phyloP scores from a whole-genome alignment of 768 basidiomycete genomes.

The Omphalotus guepiniiformis region DNA sequence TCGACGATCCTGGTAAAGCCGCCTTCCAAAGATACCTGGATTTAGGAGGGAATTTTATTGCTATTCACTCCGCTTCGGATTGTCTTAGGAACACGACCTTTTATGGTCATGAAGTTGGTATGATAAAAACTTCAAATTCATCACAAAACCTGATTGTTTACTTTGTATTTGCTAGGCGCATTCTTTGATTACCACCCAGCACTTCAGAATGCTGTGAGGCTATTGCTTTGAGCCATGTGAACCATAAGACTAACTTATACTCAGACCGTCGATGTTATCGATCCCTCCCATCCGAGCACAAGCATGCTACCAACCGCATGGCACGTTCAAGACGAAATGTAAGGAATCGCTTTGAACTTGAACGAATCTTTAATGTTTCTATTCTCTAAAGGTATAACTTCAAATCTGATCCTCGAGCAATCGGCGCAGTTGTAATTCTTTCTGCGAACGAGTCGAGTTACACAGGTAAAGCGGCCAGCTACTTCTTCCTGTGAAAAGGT shows the following conservation, averaged over 20 bases:
- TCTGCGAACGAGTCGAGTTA: conserved; percentile 65
- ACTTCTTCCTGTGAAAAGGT: too few species aligned
- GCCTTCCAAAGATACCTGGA: conserved; percentile 65
- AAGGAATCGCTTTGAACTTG: conserved; percentile 21
- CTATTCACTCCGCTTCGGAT: conserved; percentile 63
- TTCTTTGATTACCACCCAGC: conserved; percentile 70
- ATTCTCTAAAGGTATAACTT: conserved; percentile 56
- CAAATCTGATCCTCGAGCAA: conserved; percentile 59
- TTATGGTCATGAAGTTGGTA: conserved; percentile 56
- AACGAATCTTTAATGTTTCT: neutral
- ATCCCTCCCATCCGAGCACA: conserved; percentile 58
- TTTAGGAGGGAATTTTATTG: conserved; percentile 67
- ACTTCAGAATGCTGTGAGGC: conserved; percentile 58
- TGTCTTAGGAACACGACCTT: conserved; percentile 53
- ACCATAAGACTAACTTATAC: neutral
- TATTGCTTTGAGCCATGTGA: neutral
- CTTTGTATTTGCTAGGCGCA: conserved; percentile 38
- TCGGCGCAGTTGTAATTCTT: conserved; percentile 62
- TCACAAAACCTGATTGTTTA: neutral
- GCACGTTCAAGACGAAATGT: conserved; percentile 61
- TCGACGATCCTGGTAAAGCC: conserved; percentile 52
- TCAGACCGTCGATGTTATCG: conserved; percentile 57
- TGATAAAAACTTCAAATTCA: neutral
- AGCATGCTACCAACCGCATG: conserved; percentile 47
- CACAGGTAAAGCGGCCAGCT: conserved; percentile 44